Evolutionary conservation across 768 basidiomycete species (phyloP), one percentile per base, ranked within the genome.

Genomic region (Rhizopogon vesiculosus): DNA sequence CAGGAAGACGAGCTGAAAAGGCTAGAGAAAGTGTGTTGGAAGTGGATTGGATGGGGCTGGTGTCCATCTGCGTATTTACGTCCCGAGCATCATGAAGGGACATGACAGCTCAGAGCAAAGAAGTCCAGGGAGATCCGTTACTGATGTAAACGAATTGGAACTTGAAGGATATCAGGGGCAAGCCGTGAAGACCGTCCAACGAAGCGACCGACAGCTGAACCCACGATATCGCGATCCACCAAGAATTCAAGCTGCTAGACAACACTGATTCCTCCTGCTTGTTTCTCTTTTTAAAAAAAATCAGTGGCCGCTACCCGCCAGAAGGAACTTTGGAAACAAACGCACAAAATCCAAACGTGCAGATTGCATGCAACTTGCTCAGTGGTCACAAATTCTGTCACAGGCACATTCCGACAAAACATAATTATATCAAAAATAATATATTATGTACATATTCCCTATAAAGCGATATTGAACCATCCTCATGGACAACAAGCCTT

Each of bases 361-460:
- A 60, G 60, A 58, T 56, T 48, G 54, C 56, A 53, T 51, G 58
- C 50, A 43, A 41, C 19, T 56, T 49, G 45, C 54, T 43, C 53
- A 52, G 28, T 16, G 51, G 66, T 68, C 59, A 69, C 58, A 58
- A 25, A 67, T 64, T 70, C 58, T 65, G 70, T 72, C 70, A 70
- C 69, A 72, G 70, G 69, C 64, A 70, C 70, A 56, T 31, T 31
- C 7, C 31, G 3, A 25, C 31, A 56, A 65, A 41, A 29, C 18
- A 39, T 31, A 50, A 39, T 40, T 51, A 40, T 42, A 19, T 57
- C 59, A 64, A 69, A 60, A 70, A 66, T 58, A 61, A 69, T 25
- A 25, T 68, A 62, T 64, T 65, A 25, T 65, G 25, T 60, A 61
- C 63, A n/a, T 51, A 63, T 60, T 58, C 48, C 58, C 42, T 60